These are phyloP conservation scores for Phytophthora pluvialis DNA, from an alignment of 352 stramenopile species.

Conservation along the genomic window DNA sequence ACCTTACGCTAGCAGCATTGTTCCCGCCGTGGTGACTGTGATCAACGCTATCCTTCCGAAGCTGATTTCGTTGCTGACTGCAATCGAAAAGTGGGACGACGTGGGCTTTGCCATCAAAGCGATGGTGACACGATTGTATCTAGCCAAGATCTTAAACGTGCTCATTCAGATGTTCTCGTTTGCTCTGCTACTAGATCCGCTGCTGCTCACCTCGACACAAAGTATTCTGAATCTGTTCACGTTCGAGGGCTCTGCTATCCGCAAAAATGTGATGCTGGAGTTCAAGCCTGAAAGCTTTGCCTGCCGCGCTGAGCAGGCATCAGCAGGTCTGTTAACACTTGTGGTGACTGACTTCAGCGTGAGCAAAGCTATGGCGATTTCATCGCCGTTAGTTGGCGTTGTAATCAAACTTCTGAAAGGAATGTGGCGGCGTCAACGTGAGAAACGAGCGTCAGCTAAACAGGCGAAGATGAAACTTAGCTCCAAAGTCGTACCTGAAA, in stretches of 20 bases:
- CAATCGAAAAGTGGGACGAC: conserved; percentile 82
- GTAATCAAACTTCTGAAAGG: conserved; percentile 28
- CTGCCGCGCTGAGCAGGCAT: conserved; percentile 72
- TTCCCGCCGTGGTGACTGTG: conserved; percentile 71
- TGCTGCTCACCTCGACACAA: conserved; percentile 53
- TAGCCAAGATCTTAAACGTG: conserved; percentile 87
- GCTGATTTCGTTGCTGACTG: conserved; percentile 69
- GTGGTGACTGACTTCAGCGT: conserved; percentile 81
- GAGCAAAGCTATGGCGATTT: conserved; percentile 60
- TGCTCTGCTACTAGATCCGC: conserved; percentile 68
- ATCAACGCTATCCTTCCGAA: conserved; percentile 78
- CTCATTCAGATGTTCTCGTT: conserved; percentile 84
- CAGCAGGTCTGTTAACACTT: conserved; percentile 66
- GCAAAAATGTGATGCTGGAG: conserved; percentile 69
- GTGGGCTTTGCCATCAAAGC: conserved; percentile 82
- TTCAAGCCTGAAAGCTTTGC: conserved; percentile 60
- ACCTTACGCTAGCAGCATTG: conserved; percentile 64
- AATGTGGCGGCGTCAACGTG: conserved; percentile 13
- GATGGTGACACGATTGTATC: conserved; percentile 80
- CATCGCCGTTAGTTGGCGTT: conserved; percentile 32
- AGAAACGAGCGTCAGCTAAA: conserved; percentile 25
- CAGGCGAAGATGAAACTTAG: conserved; percentile 1
- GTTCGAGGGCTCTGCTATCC: conserved; percentile 50
- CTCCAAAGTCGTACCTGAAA: conserved; percentile 33
- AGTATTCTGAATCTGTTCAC: conserved; percentile 44